Evolutionary conservation across 108 stramenopile genomes (phyloP).

Genomic region (Cylindrotheca closterium): DNA sequence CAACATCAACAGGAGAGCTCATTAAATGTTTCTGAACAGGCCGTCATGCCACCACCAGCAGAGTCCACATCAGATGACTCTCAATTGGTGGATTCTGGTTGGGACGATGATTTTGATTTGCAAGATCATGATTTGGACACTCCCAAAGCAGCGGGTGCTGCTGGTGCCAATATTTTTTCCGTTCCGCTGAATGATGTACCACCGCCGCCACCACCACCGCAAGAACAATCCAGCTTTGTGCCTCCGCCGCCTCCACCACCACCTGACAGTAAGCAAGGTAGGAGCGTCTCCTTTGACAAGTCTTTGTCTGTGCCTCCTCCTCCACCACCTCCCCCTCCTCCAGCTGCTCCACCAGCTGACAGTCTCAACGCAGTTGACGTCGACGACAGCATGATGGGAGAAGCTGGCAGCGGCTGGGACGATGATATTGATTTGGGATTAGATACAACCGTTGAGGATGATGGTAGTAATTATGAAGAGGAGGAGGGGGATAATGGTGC

Average conservation of each 20-base stretch:
- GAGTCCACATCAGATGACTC: neutral
- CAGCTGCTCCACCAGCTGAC: neutral
- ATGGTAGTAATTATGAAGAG: conserved; percentile 19
- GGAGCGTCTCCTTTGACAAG: conserved; percentile 12
- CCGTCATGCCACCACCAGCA: neutral
- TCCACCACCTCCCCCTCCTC: conserved; percentile 20
- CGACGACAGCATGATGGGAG: too few species aligned
- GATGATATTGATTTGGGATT: neutral
- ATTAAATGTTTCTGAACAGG: too few species aligned
- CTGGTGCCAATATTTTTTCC: neutral
- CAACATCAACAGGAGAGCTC: too few species aligned
- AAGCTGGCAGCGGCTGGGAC: neutral
- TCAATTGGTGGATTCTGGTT: conserved; percentile 7
- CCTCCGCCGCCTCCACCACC: neutral
- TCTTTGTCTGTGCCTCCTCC: conserved; percentile 10
- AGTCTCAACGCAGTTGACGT: neutral
- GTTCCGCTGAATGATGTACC: neutral
- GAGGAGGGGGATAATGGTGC: neutral
- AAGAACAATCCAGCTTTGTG: neutral
- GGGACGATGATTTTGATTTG: conserved; percentile 15
- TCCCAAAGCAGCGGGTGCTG: neutral
- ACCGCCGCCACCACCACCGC: conserved; percentile 7
- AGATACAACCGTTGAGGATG: conserved; percentile 6
- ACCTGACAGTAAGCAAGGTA: neutral
- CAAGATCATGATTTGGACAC: neutral